Evolutionary conservation across 2,329 filamentous ascomycete species (phyloP), one percentile per base, ranked within the genome.

Genomic region (Eutypa lata): DNA sequence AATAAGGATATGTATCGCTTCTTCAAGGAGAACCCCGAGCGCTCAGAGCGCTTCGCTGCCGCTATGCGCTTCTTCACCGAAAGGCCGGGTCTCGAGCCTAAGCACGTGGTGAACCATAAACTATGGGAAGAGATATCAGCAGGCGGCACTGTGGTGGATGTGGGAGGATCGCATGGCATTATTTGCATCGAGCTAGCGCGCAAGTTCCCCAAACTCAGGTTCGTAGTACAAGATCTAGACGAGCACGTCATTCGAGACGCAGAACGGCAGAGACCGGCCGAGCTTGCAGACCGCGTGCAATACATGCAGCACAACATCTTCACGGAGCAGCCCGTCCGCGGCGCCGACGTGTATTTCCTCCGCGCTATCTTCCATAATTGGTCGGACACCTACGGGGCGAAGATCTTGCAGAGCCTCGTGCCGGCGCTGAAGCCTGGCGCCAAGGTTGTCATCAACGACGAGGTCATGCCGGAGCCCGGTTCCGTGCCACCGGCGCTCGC

Each of bases 11-110:
- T 81, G 74, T 82, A 79, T 58, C 73, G 67, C 18, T 80, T 76
- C 1, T 73, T 81, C 46, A 73, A 73, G 38, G 78, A 76, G 54
- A 69, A 76, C 33, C 73, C 75, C 1, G 53, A 58, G 11, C 71
- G 76, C 8, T 75, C 77, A 2, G 72, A 73, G 52, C 71, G 79
- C 47, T 80, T 84, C 67, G 79, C 77, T 6, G 70, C 71, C 11
- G 79, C 77, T 31, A 84, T 85, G 81, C 67, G 70, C 1, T 79
- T 73, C 46, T 68, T 84, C 53, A 78, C 77, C 0, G 75, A 73
- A 2, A 79, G 77, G 49, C 78, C 81, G 57, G 80, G 80, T 1
- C 81, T 81, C 55, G 78, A 81, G 54, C 61, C 81, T 8, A 65
- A 65, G n/a, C 74, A 82, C 57, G 71, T 84, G 11, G 71, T 83